Base-by-base conservation (phyloP, 176 grass and related monocot genomes). In the Leersia perrieri region DNA sequence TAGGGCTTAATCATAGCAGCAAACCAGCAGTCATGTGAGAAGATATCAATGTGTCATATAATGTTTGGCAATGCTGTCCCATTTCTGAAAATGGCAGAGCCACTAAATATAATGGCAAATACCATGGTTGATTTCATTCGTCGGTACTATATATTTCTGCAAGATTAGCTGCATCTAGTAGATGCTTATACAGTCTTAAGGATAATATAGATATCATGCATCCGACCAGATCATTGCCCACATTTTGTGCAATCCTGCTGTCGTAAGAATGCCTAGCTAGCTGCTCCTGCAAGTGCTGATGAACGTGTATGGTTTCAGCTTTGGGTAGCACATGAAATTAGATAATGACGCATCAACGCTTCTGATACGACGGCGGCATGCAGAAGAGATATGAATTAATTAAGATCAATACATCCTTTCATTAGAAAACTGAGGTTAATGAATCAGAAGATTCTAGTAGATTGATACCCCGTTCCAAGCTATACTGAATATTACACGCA, bases 131-230 rank as follows among this genome's bases (percentile, higher is more conserved):
- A 15, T 65, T 28, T 49, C 40, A 13, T 35, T n/a, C 63, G 15
- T 74, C 1, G 47, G 40, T 66, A 55, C 31, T 22, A 39, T 32
- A 42, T 31, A 20, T 55, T 3, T 27, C 20, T 61, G 73, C 47
- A 29, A 61, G 44, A 28, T 35, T 67, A 67, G 25, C 28, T 71
- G 0, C n/a, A n/a, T 41, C 3, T 13, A 36, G 29, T 76, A 77
- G 23, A 25, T 26, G 3, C 15, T 22, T 9, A 39, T 25, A 55
- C 5, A 53, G 47, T 49, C 45, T 49, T 49, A 20, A 49, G 6
- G n/a, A n/a, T n/a, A n/a, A n/a, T n/a, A n/a, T n/a, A n/a, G 70
- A 75, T 84, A 80, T 1, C 76, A 39, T 41, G 30, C 73, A 77
- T 27, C 53, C 63, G 71, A 44, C 63, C 75, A 55, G 51, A 89